Evolutionary conservation across 371 early-diverging fungal genomes (phyloP), one percentile per base, ranked within the genome.

Genomic region (Mortierella sp.): DNA sequence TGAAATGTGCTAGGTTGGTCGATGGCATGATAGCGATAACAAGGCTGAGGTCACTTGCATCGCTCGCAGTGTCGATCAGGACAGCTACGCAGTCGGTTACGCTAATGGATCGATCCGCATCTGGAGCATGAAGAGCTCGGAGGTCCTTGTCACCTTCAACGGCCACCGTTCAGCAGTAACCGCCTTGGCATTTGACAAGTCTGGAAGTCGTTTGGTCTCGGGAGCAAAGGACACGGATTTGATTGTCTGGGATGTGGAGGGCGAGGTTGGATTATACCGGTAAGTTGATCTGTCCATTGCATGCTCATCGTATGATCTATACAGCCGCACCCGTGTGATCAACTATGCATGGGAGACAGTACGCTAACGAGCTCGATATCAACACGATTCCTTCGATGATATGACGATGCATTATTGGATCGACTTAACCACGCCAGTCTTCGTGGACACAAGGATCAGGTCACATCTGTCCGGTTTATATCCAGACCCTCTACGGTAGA

Each of bases 241-340:
- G 26, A 91, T 98, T 67, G 78, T 97, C 30, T 98, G 98, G 98
- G 97, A 98, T 78, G 85, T 96, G 13, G 89, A 96, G 26, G 91
- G 91, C 21, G 97, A 97, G 78, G 83, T 87, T 30, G 98, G 98
- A 28, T 79, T 95, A 61, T 93, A 87, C 79, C 82, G 79, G 82
- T 81, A 71, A 62, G 54, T 43, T 24, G 13, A 23, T 1, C 5
- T 28, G 41, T n/a, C n/a, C 14, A 39, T 64, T n/a, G 4, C 26
- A 23, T 49, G 13, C n/a, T n/a, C n/a, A n/a, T n/a, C n/a, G n/a
- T n/a, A n/a, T n/a, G n/a, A n/a, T n/a, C n/a, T n/a, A n/a, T n/a
- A n/a, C n/a, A n/a, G n/a, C n/a, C n/a, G n/a, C n/a, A n/a, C n/a
- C n/a, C n/a, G n/a, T n/a, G n/a, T n/a, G n/a, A n/a, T n/a, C n/a